These are phyloP conservation scores for Leccinum fibrillosum DNA, from an alignment of 768 basidiomycete species.

Conservation along the genomic window DNA sequence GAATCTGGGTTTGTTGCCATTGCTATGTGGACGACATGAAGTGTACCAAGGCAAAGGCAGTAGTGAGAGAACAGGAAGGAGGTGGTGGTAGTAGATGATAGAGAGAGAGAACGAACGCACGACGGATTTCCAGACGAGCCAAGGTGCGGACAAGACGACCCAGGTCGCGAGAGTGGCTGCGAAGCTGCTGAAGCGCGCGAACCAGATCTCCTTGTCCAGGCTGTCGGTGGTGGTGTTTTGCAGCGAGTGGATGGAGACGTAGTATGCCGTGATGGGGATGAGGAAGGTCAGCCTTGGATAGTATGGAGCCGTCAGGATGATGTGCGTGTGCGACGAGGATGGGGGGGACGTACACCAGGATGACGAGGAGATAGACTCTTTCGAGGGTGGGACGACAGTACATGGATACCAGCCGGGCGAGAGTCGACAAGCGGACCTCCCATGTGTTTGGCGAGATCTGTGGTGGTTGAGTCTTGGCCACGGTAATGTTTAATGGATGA, in stretches of 20 bases:
- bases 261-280: slow-evolving; percentile 39
- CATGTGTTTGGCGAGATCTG: slow-evolving; percentile 45
- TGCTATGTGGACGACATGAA: too few species aligned
- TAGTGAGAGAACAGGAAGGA: too few species aligned
- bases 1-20: too few species aligned
- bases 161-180: slow-evolving; percentile 37
- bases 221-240: not conserved
- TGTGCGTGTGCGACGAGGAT: not conserved
- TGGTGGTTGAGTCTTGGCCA: not conserved
- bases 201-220: slow-evolving; percentile 23
- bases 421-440: slow-evolving; percentile 39
- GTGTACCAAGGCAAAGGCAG: too few species aligned
- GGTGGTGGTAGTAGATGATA: too few species aligned
- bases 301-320: not conserved
- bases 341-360: slow-evolving; percentile 38
- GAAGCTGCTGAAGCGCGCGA: slow-evolving; percentile 37
- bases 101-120: slow-evolving; percentile 10
- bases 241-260: slow-evolving; percentile 25
- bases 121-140: slow-evolving; percentile 45
- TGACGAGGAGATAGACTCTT: slow-evolving; percentile 37
- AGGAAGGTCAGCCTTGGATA: slow-evolving; percentile 38
- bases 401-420: slow-evolving; percentile 35
- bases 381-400: slow-evolving; percentile 47
- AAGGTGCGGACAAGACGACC: slow-evolving; percentile 39
- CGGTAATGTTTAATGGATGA: slow-evolving; percentile 1